Evolutionary conservation across 1,284 basidiomycete species (phyloP), one percentile per base, ranked within the genome.

Genomic region (Cystobasidium pallidum): DNA sequence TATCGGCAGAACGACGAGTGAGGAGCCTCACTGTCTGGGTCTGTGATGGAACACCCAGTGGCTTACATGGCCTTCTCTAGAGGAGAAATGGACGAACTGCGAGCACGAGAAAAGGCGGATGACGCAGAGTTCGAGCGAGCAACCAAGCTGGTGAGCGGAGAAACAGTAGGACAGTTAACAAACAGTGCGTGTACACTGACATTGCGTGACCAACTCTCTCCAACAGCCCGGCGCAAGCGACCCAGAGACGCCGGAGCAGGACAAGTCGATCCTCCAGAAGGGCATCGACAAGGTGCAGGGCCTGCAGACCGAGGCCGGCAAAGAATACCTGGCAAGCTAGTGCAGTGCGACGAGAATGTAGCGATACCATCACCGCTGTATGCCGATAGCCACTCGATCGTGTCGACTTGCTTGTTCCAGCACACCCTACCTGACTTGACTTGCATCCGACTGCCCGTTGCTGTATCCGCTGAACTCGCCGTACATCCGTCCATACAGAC

Each of bases 241-340:
- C 43, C 30, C 59, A 8, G 28, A 41, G 7, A 49, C 45, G 13
- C 26, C 30, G 19, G 68, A 71, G 21, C 28, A 52, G 28, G 59
- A 71, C 26, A 71, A 71, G 39, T 13, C 30, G 3, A 19, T 71
- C 30, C 24, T 54, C 28, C 68, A 71, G 32, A 71, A 55, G 32
- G 51, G 54, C 13, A 59, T 59, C 32, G 68, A 71, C 39, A 57
- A 63, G 13, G 39, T 71, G 26, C 57, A 36, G 41, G 43, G 28
- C 19, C 36, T 71, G 24, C 45, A 71, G 26, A 64, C 30, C 8
- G 61, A 71, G 30, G 68, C 68, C 11, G 58, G 54, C 30, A 71
- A 71, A 36, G 68, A 71, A 36, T 71, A 71, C 30, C 61, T 71
- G 36, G 68, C 68, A 19, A 62, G 62, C 39, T 64, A 39, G 47